phyloP scores from a whole-genome alignment of 345 rosid species.

The Carallia brachiata region DNA sequence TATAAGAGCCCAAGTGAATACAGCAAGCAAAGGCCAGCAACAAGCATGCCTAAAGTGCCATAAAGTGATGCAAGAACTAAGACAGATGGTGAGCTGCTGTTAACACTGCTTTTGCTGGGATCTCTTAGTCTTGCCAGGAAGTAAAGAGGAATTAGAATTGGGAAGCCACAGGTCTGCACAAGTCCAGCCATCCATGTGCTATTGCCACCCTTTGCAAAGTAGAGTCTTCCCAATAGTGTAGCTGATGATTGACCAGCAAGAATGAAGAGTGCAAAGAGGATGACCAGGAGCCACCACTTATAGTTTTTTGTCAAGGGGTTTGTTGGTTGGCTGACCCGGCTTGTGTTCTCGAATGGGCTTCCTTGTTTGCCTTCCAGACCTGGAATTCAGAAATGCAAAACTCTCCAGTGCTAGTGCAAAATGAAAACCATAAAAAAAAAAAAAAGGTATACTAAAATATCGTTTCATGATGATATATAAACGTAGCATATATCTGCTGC shows the following conservation, averaged over 20 bases:
- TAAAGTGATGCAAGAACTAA: conserved; percentile 12
- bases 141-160: conserved; percentile 20
- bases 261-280: conserved; percentile 5
- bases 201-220: conserved; percentile 30
- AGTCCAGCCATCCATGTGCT: conserved; percentile 40
- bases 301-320: background rate
- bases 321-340: conserved; percentile 6
- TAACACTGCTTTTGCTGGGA: background rate
- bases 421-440: too few relatives aligned
- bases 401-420: too few relatives aligned
- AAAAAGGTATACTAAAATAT: too few relatives aligned
- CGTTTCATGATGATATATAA: too few relatives aligned
- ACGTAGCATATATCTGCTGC: too few relatives aligned
- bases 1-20: conserved; percentile 26
- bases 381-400: background rate
- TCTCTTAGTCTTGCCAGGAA: conserved; percentile 8
- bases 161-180: conserved; percentile 40
- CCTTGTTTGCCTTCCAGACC: conserved; percentile 15
- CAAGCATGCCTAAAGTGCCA: conserved; percentile 23
- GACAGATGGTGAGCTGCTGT: background rate
- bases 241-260: conserved; percentile 20
- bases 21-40: conserved; percentile 17
- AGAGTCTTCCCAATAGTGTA: conserved; percentile 18
- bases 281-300: conserved; percentile 14
- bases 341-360: background rate